Base-by-base conservation (phyloP, 371 early-diverging fungal genomes). In the Syncephalastrum contaminatum region DNA sequence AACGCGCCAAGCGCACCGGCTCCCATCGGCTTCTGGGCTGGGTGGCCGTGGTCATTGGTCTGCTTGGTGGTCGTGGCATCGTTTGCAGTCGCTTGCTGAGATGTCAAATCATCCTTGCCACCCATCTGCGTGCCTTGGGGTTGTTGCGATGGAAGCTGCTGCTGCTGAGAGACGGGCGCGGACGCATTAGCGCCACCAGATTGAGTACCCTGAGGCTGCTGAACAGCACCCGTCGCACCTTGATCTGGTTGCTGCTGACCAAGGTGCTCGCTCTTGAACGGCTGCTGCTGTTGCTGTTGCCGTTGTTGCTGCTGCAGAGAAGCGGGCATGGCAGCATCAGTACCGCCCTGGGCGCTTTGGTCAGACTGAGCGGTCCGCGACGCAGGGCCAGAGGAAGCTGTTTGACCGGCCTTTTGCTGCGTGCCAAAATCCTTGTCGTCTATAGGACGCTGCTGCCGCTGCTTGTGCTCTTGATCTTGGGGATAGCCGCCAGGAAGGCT, bases 201-300 rank as follows among this genome's bases (percentile, higher is more conserved):
- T n/a, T n/a, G n/a, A n/a, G n/a, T n/a, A n/a, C n/a, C n/a, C n/a
- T n/a, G n/a, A n/a, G n/a, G n/a, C n/a, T n/a, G n/a, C n/a, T n/a
- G n/a, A n/a, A n/a, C n/a, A 5, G 25, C 4, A 25, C 25, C 25
- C 25, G 5, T 25, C 4, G 25, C 25, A 25, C 25, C 21, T 5
- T 48, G 18, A 2, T 2, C 2, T 48, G 25, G 18, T 43, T 20
- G 16, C 39, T 51, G 27, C 36, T 51, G 51, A 27, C 21, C 51
- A 16, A 18, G 51, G 12, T 51, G 51, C 15, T 51, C n/a, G 51
- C 18, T n/a, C 16, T 40, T 51, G 27, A n/a, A n/a, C n/a, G n/a
- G n/a, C n/a, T 36, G 19, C 19, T 16, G n/a, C 2, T 43, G n/a
- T 2, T 43, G 16, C 19, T 44, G 45, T 15, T 44, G 44, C 44